Evolutionary conservation across 805 yeast species (phyloP).

Genomic region (Kockiozyma suomiensis): DNA sequence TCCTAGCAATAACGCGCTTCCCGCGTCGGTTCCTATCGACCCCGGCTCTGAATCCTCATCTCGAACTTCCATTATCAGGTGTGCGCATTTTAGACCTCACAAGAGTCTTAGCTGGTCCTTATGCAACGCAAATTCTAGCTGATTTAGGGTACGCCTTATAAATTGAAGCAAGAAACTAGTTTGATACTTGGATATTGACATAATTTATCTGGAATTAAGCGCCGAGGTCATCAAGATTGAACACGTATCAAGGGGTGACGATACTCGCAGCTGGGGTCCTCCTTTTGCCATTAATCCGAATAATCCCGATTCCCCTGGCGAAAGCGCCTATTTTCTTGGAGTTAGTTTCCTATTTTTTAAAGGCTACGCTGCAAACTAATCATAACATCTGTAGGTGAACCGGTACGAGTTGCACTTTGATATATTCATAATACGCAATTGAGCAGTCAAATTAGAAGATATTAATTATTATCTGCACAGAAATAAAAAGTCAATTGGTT

Average conservation of each 20-base stretch:
- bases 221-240: slow-evolving; percentile 49
- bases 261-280: slow-evolving; percentile 51
- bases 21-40: neutral
- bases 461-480: slow-evolving; percentile 33
- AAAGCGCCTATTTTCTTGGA: slow-evolving; percentile 46
- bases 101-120: slow-evolving; percentile 50
- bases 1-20: neutral
- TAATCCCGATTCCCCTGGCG: slow-evolving; percentile 37
- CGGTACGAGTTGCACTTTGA: no score
- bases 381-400: slow-evolving; percentile 14
- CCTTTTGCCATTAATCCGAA: slow-evolving; percentile 43
- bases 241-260: slow-evolving; percentile 49
- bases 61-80: slow-evolving; percentile 41
- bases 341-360: slow-evolving; percentile 32
- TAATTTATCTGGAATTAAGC: slow-evolving; percentile 25
- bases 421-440: no score
- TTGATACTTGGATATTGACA: no score
- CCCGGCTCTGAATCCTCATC: slow-evolving; percentile 2
- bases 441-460: no score
- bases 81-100: slow-evolving; percentile 46
- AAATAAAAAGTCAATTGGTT: slow-evolving; percentile 45
- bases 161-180: no score
- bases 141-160: slow-evolving; percentile 42
- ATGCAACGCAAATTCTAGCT: slow-evolving; percentile 46
- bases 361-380: neutral